Conservation (phyloP, 2,329 filamentous ascomycete species). For the Anthostomella pinea region DNA sequence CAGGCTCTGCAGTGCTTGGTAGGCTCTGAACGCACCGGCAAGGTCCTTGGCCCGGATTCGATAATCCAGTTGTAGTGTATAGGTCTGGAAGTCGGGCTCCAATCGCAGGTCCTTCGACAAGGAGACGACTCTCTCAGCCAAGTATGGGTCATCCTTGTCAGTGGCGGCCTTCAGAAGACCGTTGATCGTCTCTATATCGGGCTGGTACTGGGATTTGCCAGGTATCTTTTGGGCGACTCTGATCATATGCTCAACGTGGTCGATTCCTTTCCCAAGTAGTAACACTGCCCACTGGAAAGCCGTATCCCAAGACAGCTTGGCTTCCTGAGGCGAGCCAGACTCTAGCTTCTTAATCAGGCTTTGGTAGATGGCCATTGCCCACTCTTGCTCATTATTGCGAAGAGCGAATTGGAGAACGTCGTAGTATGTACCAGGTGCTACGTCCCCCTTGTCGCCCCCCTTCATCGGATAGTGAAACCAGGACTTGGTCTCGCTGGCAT, state of each 20-base stretch:
- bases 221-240: slow-evolving; percentile 57
- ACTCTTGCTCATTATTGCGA: slow-evolving; percentile 56
- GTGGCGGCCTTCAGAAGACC: slow-evolving; percentile 70
- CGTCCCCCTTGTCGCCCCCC: slow-evolving; percentile 35
- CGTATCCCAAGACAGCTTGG: slow-evolving; percentile 65
- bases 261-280: slow-evolving; percentile 64
- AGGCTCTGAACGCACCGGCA: slow-evolving; percentile 64
- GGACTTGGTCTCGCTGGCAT: slow-evolving; percentile 58
- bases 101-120: slow-evolving; percentile 66
- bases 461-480: slow-evolving; percentile 66
- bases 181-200: slow-evolving; percentile 75
- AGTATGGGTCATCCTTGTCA: slow-evolving; percentile 64
- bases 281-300: slow-evolving; percentile 74
- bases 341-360: slow-evolving; percentile 41
- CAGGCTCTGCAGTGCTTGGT: slow-evolving; percentile 56
- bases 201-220: slow-evolving; percentile 43
- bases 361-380: slow-evolving; percentile 60
- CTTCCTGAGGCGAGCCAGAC: slow-evolving; percentile 33
- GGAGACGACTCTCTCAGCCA: slow-evolving; percentile 70
- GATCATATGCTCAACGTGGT: slow-evolving; percentile 73
- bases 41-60: slow-evolving; percentile 71
- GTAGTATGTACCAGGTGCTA: slow-evolving; percentile 46
- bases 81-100: slow-evolving; percentile 65
- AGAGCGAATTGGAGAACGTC: slow-evolving; percentile 60
- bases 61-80: slow-evolving; percentile 72